phyloP scores from a whole-genome alignment of 1,139 yeast genomes.

The Pichia sp. region DNA sequence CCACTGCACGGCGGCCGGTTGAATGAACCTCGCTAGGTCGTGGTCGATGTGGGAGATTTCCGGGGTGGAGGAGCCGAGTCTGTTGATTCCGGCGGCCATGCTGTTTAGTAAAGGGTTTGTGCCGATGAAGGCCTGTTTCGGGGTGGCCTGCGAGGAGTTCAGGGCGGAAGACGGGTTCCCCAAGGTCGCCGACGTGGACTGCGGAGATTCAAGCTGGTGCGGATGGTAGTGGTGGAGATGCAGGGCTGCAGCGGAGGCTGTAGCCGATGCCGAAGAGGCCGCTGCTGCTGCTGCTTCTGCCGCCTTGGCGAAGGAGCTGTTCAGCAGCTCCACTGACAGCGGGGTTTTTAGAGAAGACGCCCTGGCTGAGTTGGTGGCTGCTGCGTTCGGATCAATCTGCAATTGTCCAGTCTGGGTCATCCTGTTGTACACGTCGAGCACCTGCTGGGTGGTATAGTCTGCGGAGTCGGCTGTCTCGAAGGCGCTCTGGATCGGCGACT shows the following conservation, averaged over 20 bases:
- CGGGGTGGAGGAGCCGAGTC: background rate
- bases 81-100: background rate
- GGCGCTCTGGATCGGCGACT: too few species aligned
- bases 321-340: conserved; percentile 1
- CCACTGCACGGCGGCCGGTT: conserved; percentile 40
- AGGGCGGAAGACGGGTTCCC: conserved; percentile 1
- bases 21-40: background rate
- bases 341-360: conserved; percentile 9
- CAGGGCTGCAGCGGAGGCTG: background rate
- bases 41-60: background rate
- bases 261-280: background rate
- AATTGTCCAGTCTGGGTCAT: background rate
- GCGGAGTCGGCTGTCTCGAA: too few species aligned
- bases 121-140: background rate
- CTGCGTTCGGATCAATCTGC: conserved; percentile 4
- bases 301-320: background rate
- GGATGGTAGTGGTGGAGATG: background rate
- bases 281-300: conserved; percentile 2
- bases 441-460: conserved; percentile 1
- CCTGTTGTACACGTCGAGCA: conserved; percentile 5
- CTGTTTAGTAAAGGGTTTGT: background rate
- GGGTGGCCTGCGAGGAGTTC: background rate
- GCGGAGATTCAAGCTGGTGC: background rate
- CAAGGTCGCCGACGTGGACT: background rate
- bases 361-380: conserved; percentile 8